These are phyloP conservation scores for Fusarium foetens DNA, from an alignment of 2,329 filamentous ascomycete species.

Conservation along the genomic window DNA sequence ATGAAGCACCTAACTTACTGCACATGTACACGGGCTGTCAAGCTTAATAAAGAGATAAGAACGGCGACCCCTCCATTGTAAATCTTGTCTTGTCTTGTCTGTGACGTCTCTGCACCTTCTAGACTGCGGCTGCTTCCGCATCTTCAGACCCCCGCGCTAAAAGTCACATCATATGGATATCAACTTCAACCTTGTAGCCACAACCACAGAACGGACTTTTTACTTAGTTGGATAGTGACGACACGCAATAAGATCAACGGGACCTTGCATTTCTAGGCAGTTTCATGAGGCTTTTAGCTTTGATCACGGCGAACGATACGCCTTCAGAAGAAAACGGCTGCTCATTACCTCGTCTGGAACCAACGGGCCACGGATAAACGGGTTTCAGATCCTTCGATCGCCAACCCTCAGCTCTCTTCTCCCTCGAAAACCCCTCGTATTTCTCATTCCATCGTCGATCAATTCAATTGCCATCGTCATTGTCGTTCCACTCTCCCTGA, in stretches of 20 bases:
- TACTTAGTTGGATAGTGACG: background rate
- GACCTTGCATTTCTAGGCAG: background rate
- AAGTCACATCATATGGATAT: slow-evolving; percentile 23
- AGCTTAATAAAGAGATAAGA: slow-evolving; percentile 10
- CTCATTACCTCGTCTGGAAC: slow-evolving; percentile 1
- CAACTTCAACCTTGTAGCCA: slow-evolving; percentile 9
- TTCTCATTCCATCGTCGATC: slow-evolving; percentile 31
- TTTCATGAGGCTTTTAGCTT: background rate
- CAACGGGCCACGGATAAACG: slow-evolving; percentile 19
- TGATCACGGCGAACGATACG: background rate
- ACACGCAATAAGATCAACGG: background rate
- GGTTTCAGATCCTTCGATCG: slow-evolving; percentile 15
- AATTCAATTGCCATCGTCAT: slow-evolving; percentile 27
- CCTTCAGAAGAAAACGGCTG: slow-evolving; percentile 6
- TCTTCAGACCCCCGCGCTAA: slow-evolving; percentile 2
- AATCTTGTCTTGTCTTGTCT: slow-evolving; percentile 7
- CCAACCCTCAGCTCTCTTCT: slow-evolving; percentile 7
- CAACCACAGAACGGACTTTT: slow-evolving; percentile 1
- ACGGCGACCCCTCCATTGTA: slow-evolving; percentile 10
- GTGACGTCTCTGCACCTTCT: slow-evolving; percentile 10
- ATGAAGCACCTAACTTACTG: slow-evolving; percentile 15
- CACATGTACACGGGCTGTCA: slow-evolving; percentile 12
- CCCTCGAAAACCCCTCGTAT: slow-evolving; percentile 10
- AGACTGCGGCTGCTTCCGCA: slow-evolving; percentile 8
- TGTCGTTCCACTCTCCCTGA: slow-evolving; percentile 28